Conservation (phyloP, 78 protist genomes). For the Guillardia theta region DNA sequence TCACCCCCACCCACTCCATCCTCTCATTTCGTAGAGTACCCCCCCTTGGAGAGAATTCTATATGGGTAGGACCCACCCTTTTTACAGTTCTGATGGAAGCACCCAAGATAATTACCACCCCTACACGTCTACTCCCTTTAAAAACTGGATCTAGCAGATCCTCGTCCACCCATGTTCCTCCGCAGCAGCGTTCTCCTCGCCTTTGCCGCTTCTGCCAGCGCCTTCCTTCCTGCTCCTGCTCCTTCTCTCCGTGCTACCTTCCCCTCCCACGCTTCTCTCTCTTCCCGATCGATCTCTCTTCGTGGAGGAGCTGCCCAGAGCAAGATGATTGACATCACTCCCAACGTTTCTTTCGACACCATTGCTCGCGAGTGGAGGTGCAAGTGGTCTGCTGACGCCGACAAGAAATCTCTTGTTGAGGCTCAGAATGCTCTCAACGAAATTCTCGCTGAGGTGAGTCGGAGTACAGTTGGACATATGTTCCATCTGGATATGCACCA, state of each 20-base stretch:
- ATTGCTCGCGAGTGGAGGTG: conserved; percentile 36
- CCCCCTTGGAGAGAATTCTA: too few species aligned
- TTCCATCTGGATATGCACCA: too few species aligned
- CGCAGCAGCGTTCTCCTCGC: neutral
- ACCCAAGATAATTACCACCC: too few species aligned
- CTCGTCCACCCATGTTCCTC: too few species aligned
- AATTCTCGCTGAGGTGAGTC: neutral
- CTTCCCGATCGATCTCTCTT: neutral
- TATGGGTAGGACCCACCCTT: too few species aligned
- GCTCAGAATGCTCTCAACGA: neutral
- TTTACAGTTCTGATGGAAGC: too few species aligned
- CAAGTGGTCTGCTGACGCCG: conserved; percentile 37
- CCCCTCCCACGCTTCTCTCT: neutral
- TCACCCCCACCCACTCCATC: too few species aligned
- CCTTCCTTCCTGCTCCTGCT: neutral
- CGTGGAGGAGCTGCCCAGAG: neutral
- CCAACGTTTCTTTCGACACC: conserved; percentile 27
- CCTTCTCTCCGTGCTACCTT: neutral
- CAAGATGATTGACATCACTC: conserved; percentile 12
- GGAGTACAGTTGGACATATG: too few species aligned
- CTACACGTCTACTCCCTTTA: too few species aligned
- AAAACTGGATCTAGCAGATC: too few species aligned
- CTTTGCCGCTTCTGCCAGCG: neutral
- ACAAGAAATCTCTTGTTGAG: neutral
- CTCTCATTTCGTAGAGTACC: too few species aligned